These are phyloP conservation scores for Fraxinus platypoda DNA, from an alignment of 305 asterid genomes.

Conservation along the genomic window DNA sequence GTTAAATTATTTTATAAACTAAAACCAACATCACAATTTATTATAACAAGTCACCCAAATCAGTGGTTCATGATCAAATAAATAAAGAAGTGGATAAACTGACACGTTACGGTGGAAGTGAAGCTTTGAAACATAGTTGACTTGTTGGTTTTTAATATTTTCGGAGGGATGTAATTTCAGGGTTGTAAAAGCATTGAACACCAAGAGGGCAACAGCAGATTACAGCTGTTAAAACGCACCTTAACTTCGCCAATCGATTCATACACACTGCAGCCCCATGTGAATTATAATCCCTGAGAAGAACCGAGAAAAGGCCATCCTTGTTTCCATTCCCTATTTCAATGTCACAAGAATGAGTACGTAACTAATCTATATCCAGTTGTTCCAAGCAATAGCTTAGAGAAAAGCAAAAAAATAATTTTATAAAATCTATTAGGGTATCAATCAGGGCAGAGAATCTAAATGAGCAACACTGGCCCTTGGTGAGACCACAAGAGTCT, in stretches of 20 bases:
- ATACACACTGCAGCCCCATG: slow-evolving; percentile 93
- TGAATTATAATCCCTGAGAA: slow-evolving; percentile 84
- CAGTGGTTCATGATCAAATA: not conserved
- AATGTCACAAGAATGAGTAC: slow-evolving; percentile 26
- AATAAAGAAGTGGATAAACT: not conserved
- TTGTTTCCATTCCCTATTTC: slow-evolving; percentile 90
- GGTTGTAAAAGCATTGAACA: slow-evolving; percentile 6
- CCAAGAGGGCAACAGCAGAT: slow-evolving; percentile 2
- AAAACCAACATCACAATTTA: not conserved
- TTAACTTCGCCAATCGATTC: slow-evolving; percentile 97
- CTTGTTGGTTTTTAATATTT: not conserved
- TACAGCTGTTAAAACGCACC: slow-evolving; percentile 42
- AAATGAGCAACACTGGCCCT: not conserved
- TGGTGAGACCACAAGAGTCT: not conserved
- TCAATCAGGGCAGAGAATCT: not conserved
- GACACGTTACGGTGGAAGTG: not conserved
- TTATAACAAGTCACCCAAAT: not conserved
- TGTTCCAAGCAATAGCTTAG: not conserved
- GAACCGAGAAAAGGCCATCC: slow-evolving; percentile 93
- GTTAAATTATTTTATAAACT: not conserved
- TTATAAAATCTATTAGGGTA: not conserved
- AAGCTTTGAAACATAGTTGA: not conserved
- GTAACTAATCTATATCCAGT: not conserved
- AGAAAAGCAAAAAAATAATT: not conserved
- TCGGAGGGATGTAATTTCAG: not conserved